Percentiles rank a stretch among this genome's conserved stretches.
Evolutionary conservation across 2,329 filamentous ascomycete species (phyloP).

Genomic region (Gnomoniopsis sp.): DNA sequence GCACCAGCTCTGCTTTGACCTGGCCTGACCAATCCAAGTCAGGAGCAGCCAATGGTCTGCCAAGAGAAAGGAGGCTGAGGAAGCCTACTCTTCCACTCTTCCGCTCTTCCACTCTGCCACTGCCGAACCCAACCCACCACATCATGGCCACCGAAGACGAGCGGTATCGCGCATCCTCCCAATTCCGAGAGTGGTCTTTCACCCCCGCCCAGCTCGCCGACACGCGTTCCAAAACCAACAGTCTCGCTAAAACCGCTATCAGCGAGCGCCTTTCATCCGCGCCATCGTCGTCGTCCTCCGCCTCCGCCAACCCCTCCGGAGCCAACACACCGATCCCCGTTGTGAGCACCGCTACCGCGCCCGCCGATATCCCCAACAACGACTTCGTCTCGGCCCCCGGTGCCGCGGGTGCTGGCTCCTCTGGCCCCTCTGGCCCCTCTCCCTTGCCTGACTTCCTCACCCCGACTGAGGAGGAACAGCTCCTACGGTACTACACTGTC

Average conservation of each 20-base stretch:
- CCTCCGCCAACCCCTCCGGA: conserved; percentile 25
- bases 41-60: too few relatives aligned
- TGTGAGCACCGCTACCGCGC: conserved; percentile 22
- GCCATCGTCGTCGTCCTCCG: conserved; percentile 35
- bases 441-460: conserved; percentile 74
- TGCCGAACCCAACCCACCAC: conserved; percentile 18
- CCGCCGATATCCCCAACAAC: conserved; percentile 13
- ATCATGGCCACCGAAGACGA: conserved; percentile 86
- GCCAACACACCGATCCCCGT: conserved; percentile 27
- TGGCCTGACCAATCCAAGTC: too few relatives aligned
- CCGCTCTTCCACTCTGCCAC: not conserved
- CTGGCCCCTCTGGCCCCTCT: conserved; percentile 26
- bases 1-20: too few relatives aligned
- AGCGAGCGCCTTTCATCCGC: conserved; percentile 52
- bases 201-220: conserved; percentile 67
- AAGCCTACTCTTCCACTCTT: too few relatives aligned
- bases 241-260: conserved; percentile 64
- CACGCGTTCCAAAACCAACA: conserved; percentile 75
- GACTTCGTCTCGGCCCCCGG: conserved; percentile 1
- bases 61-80: too few relatives aligned
- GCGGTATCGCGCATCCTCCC: conserved; percentile 83
- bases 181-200: conserved; percentile 92
- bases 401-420: not conserved
- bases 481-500: conserved; percentile 74
- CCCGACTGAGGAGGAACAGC: conserved; percentile 73